phyloP scores from a whole-genome alignment of 805 yeast genomes.

The Cyberlindnera amylophila region DNA sequence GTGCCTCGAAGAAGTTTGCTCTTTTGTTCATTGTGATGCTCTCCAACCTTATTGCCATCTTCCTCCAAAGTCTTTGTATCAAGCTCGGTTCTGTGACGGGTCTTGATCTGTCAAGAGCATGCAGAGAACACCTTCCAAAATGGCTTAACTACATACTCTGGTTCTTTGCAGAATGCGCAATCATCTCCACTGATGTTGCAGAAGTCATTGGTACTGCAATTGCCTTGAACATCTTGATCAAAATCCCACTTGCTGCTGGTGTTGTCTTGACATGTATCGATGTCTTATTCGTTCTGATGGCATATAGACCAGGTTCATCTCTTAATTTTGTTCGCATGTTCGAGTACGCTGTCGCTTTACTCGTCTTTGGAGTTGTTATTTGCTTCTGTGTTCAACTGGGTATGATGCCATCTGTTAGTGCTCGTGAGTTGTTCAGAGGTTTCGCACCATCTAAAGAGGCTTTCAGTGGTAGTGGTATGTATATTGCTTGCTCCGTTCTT shows the following conservation, averaged over 20 bases:
- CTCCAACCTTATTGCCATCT: conserved; percentile 81
- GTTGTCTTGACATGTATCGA: conserved; percentile 77
- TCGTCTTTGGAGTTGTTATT: conserved; percentile 70
- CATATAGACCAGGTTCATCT: conserved; percentile 75
- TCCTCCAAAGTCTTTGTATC: conserved; percentile 77
- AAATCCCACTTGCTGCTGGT: conserved; percentile 73
- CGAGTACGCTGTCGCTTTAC: conserved; percentile 66
- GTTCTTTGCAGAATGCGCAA: conserved; percentile 81
- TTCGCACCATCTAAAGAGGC: conserved; percentile 59
- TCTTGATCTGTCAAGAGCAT: conserved; percentile 79
- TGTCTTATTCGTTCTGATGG: conserved; percentile 74
- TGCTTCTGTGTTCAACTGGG: conserved; percentile 77
- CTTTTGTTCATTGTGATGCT: conserved; percentile 68
- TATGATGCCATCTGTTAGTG: conserved; percentile 42
- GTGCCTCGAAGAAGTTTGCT: conserved; percentile 73
- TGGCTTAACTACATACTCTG: conserved; percentile 65
- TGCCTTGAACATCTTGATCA: conserved; percentile 70
- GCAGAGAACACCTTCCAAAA: conserved; percentile 64
- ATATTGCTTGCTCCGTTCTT: conserved; percentile 72
- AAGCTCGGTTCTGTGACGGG: conserved; percentile 90
- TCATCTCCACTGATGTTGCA: conserved; percentile 88
- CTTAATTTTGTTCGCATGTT: conserved; percentile 68
- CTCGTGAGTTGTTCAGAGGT: conserved; percentile 55
- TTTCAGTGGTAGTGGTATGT: conserved; percentile 60
- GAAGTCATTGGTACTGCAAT: conserved; percentile 95